phyloP scores from a whole-genome alignment of 108 stramenopile genomes.

The Nitzschia sp. region DNA sequence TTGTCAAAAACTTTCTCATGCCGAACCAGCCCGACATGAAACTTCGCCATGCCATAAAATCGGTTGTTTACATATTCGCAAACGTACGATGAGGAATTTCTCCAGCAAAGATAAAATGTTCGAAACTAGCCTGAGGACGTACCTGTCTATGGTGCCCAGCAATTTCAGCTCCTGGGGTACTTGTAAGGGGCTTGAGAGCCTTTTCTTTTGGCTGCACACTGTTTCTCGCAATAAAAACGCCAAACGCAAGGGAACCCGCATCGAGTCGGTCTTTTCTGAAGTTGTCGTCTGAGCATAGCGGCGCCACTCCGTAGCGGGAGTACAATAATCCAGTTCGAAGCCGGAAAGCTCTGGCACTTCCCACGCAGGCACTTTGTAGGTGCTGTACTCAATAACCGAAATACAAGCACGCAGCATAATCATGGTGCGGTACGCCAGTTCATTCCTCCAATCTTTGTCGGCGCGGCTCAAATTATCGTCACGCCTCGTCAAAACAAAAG shows the following conservation, averaged over 20 bases:
- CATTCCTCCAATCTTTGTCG: constrained; percentile 47
- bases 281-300: constrained; percentile 9
- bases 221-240: constrained; percentile 37
- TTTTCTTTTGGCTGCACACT: constrained; percentile 19
- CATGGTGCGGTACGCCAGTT: constrained; percentile 41
- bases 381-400: constrained; percentile 36
- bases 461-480: constrained; percentile 5
- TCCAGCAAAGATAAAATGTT: no score
- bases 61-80: no score
- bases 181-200: constrained; percentile 23
- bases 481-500: constrained; percentile 25
- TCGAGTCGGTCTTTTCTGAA: constrained; percentile 2
- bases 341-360: constrained; percentile 44
- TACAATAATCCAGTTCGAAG: constrained; percentile 12
- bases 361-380: constrained; percentile 24
- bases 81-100: no score
- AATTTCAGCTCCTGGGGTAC: constrained; percentile 27
- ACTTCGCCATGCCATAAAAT: no score
- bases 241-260: constrained; percentile 24
- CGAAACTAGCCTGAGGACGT: no score
- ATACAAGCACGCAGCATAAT: constrained; percentile 36
- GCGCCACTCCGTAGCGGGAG: background rate
- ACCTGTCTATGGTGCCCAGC: constrained; percentile 26
- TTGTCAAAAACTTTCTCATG: constrained; percentile 28
- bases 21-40: constrained; percentile 14